Percentiles rank a stretch among this genome's conserved stretches.
Evolutionary conservation across 768 basidiomycete genomes (phyloP).

Genomic region (Boletus reticuloceps): DNA sequence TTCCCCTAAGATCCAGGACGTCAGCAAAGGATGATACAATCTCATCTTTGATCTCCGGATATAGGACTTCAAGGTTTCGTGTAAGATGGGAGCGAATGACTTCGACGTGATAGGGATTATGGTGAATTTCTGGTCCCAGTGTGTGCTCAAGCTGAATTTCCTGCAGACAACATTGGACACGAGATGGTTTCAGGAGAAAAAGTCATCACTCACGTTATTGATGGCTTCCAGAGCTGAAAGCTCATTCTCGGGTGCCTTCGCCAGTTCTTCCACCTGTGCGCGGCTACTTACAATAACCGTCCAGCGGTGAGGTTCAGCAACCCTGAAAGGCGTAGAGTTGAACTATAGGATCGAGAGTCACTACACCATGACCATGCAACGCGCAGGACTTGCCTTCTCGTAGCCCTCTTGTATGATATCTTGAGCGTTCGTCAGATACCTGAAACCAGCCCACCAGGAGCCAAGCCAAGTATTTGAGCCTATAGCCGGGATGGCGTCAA

Average conservation of each 20-base stretch:
- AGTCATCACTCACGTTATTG: conserved; percentile 31
- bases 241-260: conserved; percentile 36
- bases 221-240: conserved; percentile 34
- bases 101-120: conserved; percentile 27
- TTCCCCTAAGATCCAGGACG: conserved; percentile 23
- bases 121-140: conserved; percentile 29
- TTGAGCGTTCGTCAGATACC: neutral
- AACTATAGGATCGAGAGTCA: neutral
- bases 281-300: conserved; percentile 33
- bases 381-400: conserved; percentile 17
- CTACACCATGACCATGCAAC: neutral
- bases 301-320: conserved; percentile 35
- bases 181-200: neutral
- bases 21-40: conserved; percentile 39
- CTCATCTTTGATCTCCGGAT: conserved; percentile 46
- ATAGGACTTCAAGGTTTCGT: conserved; percentile 37
- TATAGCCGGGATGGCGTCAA: neutral
- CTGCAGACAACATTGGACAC: conserved; percentile 22
- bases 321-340: conserved; percentile 28
- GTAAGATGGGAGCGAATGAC: conserved; percentile 31
- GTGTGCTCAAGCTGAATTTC: conserved; percentile 36
- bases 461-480: neutral
- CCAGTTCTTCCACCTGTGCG: conserved; percentile 37
- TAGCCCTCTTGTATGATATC: conserved; percentile 33
- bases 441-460: conserved; percentile 11